Conservation (phyloP, 2,329 filamentous ascomycete genomes). For the Raffaelea arxii region DNA sequence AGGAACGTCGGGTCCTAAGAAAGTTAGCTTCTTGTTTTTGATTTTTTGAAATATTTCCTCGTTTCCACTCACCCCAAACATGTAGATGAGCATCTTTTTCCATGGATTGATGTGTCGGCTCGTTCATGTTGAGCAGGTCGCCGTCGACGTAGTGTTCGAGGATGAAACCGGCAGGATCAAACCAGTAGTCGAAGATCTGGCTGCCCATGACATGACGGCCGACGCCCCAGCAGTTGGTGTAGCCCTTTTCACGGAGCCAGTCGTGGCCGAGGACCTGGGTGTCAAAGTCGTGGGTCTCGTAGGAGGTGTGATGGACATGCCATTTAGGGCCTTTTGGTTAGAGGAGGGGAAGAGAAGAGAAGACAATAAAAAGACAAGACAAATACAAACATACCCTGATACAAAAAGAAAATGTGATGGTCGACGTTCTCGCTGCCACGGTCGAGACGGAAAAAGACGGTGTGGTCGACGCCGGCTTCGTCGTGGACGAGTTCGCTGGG, state of each 20-base stretch:
- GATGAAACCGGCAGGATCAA: slow-evolving; percentile 52
- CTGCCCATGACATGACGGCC: slow-evolving; percentile 60
- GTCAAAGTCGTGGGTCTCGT: slow-evolving; percentile 64
- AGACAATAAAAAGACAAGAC: background rate
- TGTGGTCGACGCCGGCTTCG: slow-evolving; percentile 25
- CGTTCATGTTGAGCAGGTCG: slow-evolving; percentile 49
- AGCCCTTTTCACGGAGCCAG: slow-evolving; percentile 54
- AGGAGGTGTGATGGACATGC: slow-evolving; percentile 59
- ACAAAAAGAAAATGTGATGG: slow-evolving; percentile 43
- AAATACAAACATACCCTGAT: slow-evolving; percentile 20
- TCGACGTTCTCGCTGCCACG: slow-evolving; percentile 35
- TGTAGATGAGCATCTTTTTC: slow-evolving; percentile 32
- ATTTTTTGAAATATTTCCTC: too few species aligned
- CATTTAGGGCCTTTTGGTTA: slow-evolving; percentile 20
- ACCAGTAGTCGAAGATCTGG: slow-evolving; percentile 68
- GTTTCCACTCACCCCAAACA: slow-evolving; percentile 31
- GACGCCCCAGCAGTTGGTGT: slow-evolving; percentile 60
- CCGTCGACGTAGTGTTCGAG: slow-evolving; percentile 64
- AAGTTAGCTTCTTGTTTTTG: background rate
- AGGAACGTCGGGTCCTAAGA: slow-evolving; percentile 10
- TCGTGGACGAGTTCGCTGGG: slow-evolving; percentile 37
- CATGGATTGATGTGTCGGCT: slow-evolving; percentile 32
- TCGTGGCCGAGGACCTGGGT: slow-evolving; percentile 61
- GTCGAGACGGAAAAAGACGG: slow-evolving; percentile 35
- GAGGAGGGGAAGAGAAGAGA: background rate